These are phyloP conservation scores for Colletotrichum endophyticum DNA, from an alignment of 2,329 filamentous ascomycete genomes.

Conservation along the genomic window DNA sequence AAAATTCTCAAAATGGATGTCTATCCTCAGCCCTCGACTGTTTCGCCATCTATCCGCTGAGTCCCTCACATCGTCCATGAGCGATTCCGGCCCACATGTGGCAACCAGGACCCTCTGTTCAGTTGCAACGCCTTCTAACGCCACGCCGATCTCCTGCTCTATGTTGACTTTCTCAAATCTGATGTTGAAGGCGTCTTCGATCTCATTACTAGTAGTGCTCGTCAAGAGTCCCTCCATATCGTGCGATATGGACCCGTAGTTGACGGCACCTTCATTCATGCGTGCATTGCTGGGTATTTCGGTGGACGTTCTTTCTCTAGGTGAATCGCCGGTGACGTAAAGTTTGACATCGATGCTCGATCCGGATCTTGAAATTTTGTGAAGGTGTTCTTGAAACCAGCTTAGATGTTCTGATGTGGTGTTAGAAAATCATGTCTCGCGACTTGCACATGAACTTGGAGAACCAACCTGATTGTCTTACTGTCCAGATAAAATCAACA, in stretches of 20 bases:
- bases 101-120: neutral
- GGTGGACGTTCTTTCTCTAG: accelerated
- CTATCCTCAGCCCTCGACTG: neutral
- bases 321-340: neutral
- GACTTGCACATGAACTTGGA: accelerated
- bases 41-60: neutral
- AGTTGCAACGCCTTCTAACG: neutral
- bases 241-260: neutral
- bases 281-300: accelerated
- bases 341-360: neutral
- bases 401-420: neutral
- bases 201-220: neutral
- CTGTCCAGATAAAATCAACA: neutral
- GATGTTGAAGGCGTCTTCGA: neutral
- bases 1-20: neutral
- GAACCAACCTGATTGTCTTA: neutral
- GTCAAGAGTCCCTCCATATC: neutral
- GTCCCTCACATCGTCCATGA: neutral
- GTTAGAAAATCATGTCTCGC: neutral
- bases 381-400: neutral
- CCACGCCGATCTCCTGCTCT: neutral
- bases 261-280: neutral
- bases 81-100: neutral
- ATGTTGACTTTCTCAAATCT: neutral
- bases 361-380: neutral